A percentile compares a stretch with the other conserved stretches of the same genome.
Evolutionary conservation across 148 eudicot species (phyloP).

Genomic region (Euryodendron excelsum): DNA sequence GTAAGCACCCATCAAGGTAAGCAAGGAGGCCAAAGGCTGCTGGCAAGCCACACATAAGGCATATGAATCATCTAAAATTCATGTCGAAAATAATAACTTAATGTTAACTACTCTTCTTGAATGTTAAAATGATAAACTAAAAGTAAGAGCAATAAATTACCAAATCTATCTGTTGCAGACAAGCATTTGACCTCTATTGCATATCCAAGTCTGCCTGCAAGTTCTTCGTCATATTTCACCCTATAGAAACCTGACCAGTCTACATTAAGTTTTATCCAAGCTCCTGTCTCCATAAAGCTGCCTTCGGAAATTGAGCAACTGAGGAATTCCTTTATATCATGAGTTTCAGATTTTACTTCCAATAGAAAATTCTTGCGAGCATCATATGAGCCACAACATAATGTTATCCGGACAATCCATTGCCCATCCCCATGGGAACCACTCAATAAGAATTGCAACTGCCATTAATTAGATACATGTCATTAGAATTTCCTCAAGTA

Average conservation of each 20-base stretch:
- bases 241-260: slow-evolving; percentile 87
- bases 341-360: slow-evolving; percentile 55
- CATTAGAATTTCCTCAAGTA: slow-evolving; percentile 6
- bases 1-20: slow-evolving; percentile 77
- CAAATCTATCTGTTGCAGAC: slow-evolving; percentile 81
- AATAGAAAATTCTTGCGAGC: slow-evolving; percentile 59
- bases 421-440: slow-evolving; percentile 74
- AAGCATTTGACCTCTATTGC: slow-evolving; percentile 73
- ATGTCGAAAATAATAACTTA: slow-evolving; percentile 38
- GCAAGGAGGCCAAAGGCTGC: slow-evolving; percentile 62
- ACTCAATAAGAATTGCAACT: slow-evolving; percentile 77
- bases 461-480: slow-evolving; percentile 22
- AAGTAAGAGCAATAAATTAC: slow-evolving; percentile 30
- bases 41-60: slow-evolving; percentile 83
- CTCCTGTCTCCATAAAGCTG: slow-evolving; percentile 11
- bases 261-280: slow-evolving; percentile 89
- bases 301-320: slow-evolving; percentile 22
- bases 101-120: not conserved
- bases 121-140: not conserved
- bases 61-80: slow-evolving; percentile 85
- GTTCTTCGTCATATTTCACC: slow-evolving; percentile 86
- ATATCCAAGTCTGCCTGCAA: slow-evolving; percentile 61
- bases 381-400: slow-evolving; percentile 80
- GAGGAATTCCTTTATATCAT: slow-evolving; percentile 46
- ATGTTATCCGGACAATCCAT: slow-evolving; percentile 91